These are phyloP conservation scores for Dryadomyces quercus-mongolicae DNA, from an alignment of 2,329 filamentous ascomycete species.

Conservation along the genomic window DNA sequence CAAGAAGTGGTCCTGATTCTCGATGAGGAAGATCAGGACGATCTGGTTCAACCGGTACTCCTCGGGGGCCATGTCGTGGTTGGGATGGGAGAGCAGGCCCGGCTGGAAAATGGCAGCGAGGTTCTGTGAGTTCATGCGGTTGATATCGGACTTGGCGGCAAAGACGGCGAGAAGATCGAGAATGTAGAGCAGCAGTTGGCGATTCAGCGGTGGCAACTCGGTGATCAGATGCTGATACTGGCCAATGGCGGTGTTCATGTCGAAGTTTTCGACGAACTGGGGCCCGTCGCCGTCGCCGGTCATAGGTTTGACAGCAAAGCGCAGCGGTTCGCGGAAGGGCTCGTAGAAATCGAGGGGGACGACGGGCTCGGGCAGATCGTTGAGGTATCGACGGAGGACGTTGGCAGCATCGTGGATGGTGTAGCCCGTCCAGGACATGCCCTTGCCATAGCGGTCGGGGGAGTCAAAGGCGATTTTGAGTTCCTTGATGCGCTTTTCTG, in stretches of 20 bases:
- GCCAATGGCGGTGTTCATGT: conserved; percentile 62
- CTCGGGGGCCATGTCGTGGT: conserved; percentile 87
- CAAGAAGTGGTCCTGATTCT: conserved; percentile 96
- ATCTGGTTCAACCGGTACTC: conserved; percentile 95
- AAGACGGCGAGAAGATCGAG: conserved; percentile 93
- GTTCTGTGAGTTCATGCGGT: conserved; percentile 92
- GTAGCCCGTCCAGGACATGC: conserved; percentile 91
- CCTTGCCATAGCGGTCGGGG: conserved; percentile 90
- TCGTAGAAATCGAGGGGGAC: conserved; percentile 91
- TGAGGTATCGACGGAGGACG: conserved; percentile 87
- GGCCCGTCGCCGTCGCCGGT: conserved; percentile 56
- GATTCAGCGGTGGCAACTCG: conserved; percentile 81
- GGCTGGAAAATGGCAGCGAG: conserved; percentile 96
- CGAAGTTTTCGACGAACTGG: conserved; percentile 62
- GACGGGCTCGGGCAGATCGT: conserved; percentile 91
- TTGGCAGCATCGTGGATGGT: conserved; percentile 98
- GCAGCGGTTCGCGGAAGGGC: conserved; percentile 74
- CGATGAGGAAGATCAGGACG: conserved; percentile 93
- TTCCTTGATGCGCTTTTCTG: conserved; percentile 96
- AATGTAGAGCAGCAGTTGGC: conserved; percentile 89
- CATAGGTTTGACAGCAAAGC: conserved; percentile 57
- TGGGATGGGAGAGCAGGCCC: conserved; percentile 85
- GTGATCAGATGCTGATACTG: conserved; percentile 87
- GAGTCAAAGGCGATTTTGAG: conserved; percentile 86
- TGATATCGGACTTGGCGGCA: conserved; percentile 89